These are phyloP conservation scores for Arabidopsis suecica DNA, from an alignment of 345 rosid genomes.

Conservation along the genomic window DNA sequence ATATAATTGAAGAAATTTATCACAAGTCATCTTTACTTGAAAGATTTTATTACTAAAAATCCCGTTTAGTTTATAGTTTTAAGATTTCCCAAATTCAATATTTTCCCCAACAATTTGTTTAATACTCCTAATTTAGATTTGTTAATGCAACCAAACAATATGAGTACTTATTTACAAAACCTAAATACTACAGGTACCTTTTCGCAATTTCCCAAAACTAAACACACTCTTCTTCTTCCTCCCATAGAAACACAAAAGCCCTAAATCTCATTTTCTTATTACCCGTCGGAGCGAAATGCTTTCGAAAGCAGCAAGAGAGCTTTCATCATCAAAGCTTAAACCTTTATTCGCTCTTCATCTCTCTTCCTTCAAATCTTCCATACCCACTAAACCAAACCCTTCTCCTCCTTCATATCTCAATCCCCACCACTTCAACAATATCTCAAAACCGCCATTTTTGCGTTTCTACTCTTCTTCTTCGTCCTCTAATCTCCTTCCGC, in stretches of 20 bases:
- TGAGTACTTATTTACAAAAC: not conserved
- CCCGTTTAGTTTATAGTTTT: too few species aligned
- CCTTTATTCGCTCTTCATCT: conserved; percentile 47
- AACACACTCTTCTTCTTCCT: conserved; percentile 33
- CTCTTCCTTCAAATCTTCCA: conserved; percentile 34
- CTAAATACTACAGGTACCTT: not conserved
- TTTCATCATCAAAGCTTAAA: conserved; percentile 60
- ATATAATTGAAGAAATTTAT: too few species aligned
- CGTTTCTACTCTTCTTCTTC: conserved; percentile 46
- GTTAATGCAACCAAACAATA: not conserved
- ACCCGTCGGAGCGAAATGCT: conserved; percentile 40
- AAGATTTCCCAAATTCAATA: too few species aligned
- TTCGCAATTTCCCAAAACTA: conserved; percentile 6
- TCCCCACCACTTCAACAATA: conserved; percentile 14
- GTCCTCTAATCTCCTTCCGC: conserved; percentile 37
- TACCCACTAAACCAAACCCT: conserved; percentile 6
- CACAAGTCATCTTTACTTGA: too few species aligned
- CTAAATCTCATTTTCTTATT: conserved; percentile 24
- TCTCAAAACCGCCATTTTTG: conserved; percentile 20
- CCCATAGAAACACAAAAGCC: not conserved
- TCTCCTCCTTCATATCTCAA: conserved; percentile 28
- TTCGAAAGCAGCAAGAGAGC: conserved; percentile 50
- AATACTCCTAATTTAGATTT: too few species aligned
- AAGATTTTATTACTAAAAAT: too few species aligned
- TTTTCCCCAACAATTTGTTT: too few species aligned